phyloP scores from a whole-genome alignment of 164 flowering plant genomes.

The Tetracentron sinense region DNA sequence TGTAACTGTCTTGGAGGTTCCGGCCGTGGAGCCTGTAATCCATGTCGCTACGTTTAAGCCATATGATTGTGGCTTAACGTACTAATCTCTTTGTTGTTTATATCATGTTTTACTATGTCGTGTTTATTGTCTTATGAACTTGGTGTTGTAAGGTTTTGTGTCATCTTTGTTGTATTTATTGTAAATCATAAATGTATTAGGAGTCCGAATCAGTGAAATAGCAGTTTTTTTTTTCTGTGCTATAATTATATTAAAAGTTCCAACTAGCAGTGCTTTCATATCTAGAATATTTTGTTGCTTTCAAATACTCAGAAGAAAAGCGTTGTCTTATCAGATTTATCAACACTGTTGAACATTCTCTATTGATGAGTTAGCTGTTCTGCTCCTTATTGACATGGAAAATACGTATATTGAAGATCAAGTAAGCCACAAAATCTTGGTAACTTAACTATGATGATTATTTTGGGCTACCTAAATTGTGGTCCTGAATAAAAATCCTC shows the following conservation, averaged over 20 bases:
- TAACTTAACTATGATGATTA: not conserved
- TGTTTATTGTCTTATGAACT: too few species aligned
- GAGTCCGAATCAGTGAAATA: too few species aligned
- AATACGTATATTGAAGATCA: conserved; percentile 34
- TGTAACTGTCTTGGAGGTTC: too few species aligned
- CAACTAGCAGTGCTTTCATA: not conserved
- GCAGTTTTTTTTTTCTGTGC: not conserved
- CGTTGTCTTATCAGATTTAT: conserved; percentile 15
- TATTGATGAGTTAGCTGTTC: not conserved
- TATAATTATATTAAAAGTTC: not conserved
- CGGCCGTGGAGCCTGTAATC: too few species aligned
- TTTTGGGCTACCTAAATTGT: not conserved
- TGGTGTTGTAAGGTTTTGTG: too few species aligned
- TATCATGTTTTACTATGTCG: too few species aligned
- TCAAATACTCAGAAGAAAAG: not conserved
- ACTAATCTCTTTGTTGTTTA: too few species aligned
- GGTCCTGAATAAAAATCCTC: not conserved
- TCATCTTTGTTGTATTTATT: too few species aligned
- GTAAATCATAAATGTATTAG: too few species aligned
- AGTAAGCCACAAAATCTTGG: conserved; percentile 26
- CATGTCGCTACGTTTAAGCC: too few species aligned
- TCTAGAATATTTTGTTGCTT: not conserved
- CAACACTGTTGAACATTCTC: conserved; percentile 4
- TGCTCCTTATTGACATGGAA: conserved; percentile 36
- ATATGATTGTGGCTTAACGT: too few species aligned